Base-by-base conservation (phyloP, 2,329 filamentous ascomycete genomes). In the Penicillium concentricum region DNA sequence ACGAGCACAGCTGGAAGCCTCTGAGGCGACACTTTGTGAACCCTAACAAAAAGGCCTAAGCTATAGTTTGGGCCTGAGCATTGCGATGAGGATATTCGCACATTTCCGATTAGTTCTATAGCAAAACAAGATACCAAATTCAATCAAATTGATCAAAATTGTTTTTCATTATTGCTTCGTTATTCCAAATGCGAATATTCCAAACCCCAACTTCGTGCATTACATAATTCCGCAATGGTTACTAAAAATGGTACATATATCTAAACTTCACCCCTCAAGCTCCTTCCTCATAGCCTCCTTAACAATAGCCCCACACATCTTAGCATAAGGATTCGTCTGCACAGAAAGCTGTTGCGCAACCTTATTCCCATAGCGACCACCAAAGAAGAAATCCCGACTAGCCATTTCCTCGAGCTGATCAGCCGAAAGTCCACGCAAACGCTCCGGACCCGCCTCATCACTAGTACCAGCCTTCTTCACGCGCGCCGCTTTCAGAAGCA, bases 1-100 rank as follows among this genome's bases (percentile, higher is more conserved):
- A 86, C 69, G 84, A 87, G 56, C 89, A 95, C 78, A 92, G 89
- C 71, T 96, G 91, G 91, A 86, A 81, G 28, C 82, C 82, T 0
- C 76, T 90, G 51, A 83, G 84, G 73, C 81, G 85, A 42, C 84
- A 88, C 68, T 89, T 87, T 61, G 78, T 78, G 68, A 78, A 78
- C 67, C 80, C 81, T 18, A 77, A 79, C 59, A 79, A 80, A 66
- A 48, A 46, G 35, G 41, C 28, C n/a, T 52, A 39, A 32, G 32
- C 4, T 38, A 24, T 16, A 5, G 3, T 7, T 20, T 20, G 10
- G 15, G 3, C 18, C 3, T 9, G 6, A 18, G 4, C 18, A 41
- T 22, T 38, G 10, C 24, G 10, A 24, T n/a, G 3, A 30, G 22
- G 6, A 41, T 5, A 28, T 22, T 1, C 32, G 15, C 39, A 24